A percentile compares a stretch with the other conserved stretches of the same genome.
phyloP scores from a whole-genome alignment of 1,284 basidiomycete genomes.

The Sutorius eximius region DNA sequence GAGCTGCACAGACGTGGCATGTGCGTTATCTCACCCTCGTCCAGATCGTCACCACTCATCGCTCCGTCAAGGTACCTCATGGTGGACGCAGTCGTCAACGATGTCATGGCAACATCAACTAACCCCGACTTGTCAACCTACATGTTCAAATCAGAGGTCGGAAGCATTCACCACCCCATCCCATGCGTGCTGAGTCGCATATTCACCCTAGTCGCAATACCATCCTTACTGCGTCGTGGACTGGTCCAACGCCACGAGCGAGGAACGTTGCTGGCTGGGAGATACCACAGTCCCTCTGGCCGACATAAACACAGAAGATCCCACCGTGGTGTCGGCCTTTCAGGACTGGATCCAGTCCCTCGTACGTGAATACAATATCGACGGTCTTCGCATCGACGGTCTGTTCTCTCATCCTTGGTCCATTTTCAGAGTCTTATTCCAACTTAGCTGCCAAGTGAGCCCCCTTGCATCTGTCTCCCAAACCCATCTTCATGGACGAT shows the following conservation, averaged over 20 bases:
- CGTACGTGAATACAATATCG: conserved; percentile 57
- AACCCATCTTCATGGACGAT: conserved; percentile 4
- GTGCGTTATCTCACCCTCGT: conserved; percentile 38
- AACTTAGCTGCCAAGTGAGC: conserved; percentile 58
- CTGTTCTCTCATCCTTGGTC: conserved; percentile 11
- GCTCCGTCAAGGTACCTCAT: conserved; percentile 49
- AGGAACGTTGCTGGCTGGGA: conserved; percentile 76
- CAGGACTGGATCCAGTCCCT: conserved; percentile 59
- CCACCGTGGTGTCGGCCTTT: conserved; percentile 52
- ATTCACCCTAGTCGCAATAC: conserved; percentile 32
- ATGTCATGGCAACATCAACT: conserved; percentile 60
- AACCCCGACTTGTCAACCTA: conserved; percentile 58
- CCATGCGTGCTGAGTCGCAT: conserved; percentile 13
- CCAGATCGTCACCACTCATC: conserved; percentile 22
- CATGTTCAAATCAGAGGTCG: conserved; percentile 58
- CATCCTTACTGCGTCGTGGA: conserved; percentile 41
- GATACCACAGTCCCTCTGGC: conserved; percentile 60
- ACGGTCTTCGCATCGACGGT: conserved; percentile 77
- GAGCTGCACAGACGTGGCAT: conserved; percentile 68
- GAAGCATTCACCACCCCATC: conserved; percentile 34
- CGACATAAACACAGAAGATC: conserved; percentile 74
- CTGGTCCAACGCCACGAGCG: conserved; percentile 60
- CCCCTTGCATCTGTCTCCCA: neutral
- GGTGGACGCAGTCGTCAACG: conserved; percentile 76
- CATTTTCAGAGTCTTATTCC: conserved; percentile 2